Evolutionary conservation across 2,329 filamentous ascomycete species (phyloP).

Genomic region (Phialophora chinensis): DNA sequence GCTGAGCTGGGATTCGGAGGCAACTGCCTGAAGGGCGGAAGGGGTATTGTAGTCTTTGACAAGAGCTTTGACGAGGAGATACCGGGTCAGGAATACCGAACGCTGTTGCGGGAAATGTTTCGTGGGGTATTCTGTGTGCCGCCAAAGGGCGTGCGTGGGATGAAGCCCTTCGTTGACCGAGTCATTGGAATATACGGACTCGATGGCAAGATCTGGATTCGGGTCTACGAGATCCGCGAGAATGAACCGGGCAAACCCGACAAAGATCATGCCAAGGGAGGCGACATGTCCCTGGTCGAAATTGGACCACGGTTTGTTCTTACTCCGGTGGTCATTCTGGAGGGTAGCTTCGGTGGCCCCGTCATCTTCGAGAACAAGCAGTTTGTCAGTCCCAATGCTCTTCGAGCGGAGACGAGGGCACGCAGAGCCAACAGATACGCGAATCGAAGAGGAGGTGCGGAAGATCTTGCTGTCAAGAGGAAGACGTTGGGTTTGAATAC

Average conservation of each 20-base stretch:
- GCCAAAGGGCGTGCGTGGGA: slow-evolving; percentile 76
- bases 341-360: slow-evolving; percentile 92
- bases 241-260: slow-evolving; percentile 52
- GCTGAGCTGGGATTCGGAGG: slow-evolving; percentile 95
- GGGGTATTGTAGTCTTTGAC: slow-evolving; percentile 92
- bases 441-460: slow-evolving; percentile 72
- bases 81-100: slow-evolving; percentile 52
- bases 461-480: slow-evolving; percentile 75
- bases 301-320: slow-evolving; percentile 93
- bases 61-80: slow-evolving; percentile 81
- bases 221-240: slow-evolving; percentile 92
- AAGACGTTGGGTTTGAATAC: slow-evolving; percentile 74
- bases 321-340: slow-evolving; percentile 92
- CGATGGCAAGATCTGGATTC: slow-evolving; percentile 94
- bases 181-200: slow-evolving; percentile 91
- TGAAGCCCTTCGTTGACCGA: slow-evolving; percentile 95
- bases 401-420: slow-evolving; percentile 78
- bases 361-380: slow-evolving; percentile 99
- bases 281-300: slow-evolving; percentile 81
- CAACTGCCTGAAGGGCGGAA: slow-evolving; percentile 92
- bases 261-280: slow-evolving; percentile 36
- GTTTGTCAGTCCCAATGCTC: slow-evolving; percentile 94
- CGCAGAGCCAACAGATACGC: slow-evolving; percentile 80
- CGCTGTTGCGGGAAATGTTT: slow-evolving; percentile 79
- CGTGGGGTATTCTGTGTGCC: slow-evolving; percentile 91